Base-by-base conservation (phyloP, 495 filamentous ascomycete species). In the Penicilliopsis zonata region DNA sequence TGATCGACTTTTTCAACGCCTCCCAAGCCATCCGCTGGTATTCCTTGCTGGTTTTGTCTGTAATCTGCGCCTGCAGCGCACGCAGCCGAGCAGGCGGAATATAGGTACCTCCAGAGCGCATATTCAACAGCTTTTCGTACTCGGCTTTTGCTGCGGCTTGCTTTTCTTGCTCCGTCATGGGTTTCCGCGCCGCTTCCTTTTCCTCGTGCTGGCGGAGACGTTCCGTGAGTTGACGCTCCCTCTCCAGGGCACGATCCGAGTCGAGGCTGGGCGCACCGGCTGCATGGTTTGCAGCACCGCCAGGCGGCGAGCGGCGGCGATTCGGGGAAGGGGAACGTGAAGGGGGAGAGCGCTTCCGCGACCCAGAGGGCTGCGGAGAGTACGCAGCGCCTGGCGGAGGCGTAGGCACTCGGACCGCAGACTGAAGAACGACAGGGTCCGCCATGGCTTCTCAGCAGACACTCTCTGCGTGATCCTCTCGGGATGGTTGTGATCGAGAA, bases 1-100 rank as follows among this genome's bases (percentile, higher is more conserved):
- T 95, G 63, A 99, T 93, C 13, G 82, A 87, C 65, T 99, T 99
- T 63, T 99, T 99, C 49, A 96, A 54, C 7, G 90, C 88, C 53
- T 96, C 92, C 92, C 92, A 96, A 2, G 88, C 86, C 84, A 99
- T 90, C 31, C 92, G 81, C 65, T 99, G 90, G 53, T 94, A 99
- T 55, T 99, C 92, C 57, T 94, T 92, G 55, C 78, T 90, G 27
- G 59, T 75, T 65, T 92, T 94, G 56, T 99, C 90, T 31, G 88
- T 96, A 52, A 99, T 92, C 54, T 92, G 82, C 20, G 88, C 82
- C 55, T 99, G 90, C 36, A 99, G 68, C 9, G 90, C 88, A 33
- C 87, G 75, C 34, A 99, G 69, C 36, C 84, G 70, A 22, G 87
- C 87, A 3, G 90, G 90, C 6, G 92, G 90, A 21, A 99, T 90